Evolutionary conservation across 1,284 basidiomycete genomes (phyloP), one percentile per base, ranked within the genome.

Genomic region (Meira nashicola): DNA sequence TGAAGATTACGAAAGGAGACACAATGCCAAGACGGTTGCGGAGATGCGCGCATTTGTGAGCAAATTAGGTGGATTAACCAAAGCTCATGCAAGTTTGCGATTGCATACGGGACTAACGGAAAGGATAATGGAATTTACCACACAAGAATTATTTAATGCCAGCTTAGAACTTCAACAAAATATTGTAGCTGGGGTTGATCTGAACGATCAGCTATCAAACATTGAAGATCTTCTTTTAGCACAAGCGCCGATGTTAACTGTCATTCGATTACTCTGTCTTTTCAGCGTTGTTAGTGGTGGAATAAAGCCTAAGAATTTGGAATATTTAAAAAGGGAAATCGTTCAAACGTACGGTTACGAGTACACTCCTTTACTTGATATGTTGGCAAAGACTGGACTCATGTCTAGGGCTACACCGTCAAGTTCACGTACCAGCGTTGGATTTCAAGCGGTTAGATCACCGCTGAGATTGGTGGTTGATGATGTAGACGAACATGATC

Each of bases 111-210:
- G 88, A 14, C 78, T 98, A 40, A 92, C 92, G n/a, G 95, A 98
- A 80, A 82, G 90, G 75, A 83, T 98, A 47, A 86, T 93, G 68
- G 86, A 87, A 12, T 82, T 87, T 65, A 97, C 93, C 1, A 83
- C 86, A 57, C 52, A 65, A 21, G 89, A 94, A 41, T 82, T 87
- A 55, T 98, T 98, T 82, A 92, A 92, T 79, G 88, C 87, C 73
- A 88, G 87, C 19, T 82, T 99, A 10, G 94, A 98, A 81, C 89
- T 95, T 17, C 94, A 98, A 76, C 95, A 98, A 79, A 97, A 97
- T 78, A 83, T 96, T 28, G 85, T 98, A 14, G 90, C 92, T 0
- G 73, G 73, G 0, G 41, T 69, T 5, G 70, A 73, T 15, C 21
- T 71, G 44, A 15, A 57, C 6, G 63, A 59, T 44, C 74, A 75